Evolutionary conservation across 2,329 filamentous ascomycete genomes (phyloP), one percentile per base, ranked within the genome.

Genomic region (Clonostachys rosea): DNA sequence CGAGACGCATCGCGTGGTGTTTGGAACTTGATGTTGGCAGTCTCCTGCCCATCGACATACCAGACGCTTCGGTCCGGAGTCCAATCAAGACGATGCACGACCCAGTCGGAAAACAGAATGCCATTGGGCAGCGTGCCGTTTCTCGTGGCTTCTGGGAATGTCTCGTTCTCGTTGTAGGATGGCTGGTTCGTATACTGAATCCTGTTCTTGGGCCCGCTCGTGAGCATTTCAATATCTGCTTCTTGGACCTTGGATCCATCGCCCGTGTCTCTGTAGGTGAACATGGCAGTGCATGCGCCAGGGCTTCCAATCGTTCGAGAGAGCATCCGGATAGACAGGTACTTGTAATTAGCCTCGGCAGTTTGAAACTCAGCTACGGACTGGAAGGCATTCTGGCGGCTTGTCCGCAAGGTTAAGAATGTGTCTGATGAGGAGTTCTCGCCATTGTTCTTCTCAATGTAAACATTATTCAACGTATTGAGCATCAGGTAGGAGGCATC

Each of bases 141-240:
- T 8, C 64, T 56, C 2, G 77, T 78, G 1, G 80, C 73, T 24
- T 64, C 58, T 5, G 68, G 57, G 40, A 78, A 62, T 34, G 72
- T 66, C 35, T 72, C 63, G 33, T 71, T 73, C 10, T 65, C 59
- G 12, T 64, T 62, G 47, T 75, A 73, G 0, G 75, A 67, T 0
- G 80, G 80, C 58, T 84, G 80, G 57, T 84, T 84, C 13, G 80
- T 83, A 62, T 80, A 84, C 50, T 78, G 74, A 36, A 79, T 62
- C 36, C 61, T 62, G 47, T 70, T 54, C 20, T 56, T 61, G 2
- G 70, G 67, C 48, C 74, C 74, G 24, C 61, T 57, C 3, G 76
- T 79, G 43, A 77, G 64, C 43, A 79, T 66, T 60, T 81, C 76
- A 24, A 80, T 63, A 54, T 80, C 76, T 5, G 74, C 67, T 56